A percentile compares a stretch with the other conserved stretches of the same genome.
These are phyloP conservation scores for Halophytophthora polymorphica DNA, from an alignment of 352 stramenopile genomes.

Conservation along the genomic window DNA sequence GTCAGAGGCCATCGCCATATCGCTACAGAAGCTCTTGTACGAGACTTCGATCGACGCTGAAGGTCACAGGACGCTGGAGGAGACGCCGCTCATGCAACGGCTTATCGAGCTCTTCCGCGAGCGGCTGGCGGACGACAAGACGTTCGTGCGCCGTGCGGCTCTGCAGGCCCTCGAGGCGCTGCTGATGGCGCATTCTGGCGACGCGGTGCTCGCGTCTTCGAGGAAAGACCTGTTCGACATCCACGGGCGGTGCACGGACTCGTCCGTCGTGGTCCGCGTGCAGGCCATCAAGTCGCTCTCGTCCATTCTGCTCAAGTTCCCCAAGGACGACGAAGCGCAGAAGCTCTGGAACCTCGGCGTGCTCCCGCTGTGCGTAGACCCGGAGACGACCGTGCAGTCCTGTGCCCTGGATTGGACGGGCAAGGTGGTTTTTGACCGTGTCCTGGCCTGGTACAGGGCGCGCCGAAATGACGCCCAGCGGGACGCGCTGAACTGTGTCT, in stretches of 20 bases:
- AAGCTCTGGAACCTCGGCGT: constrained; percentile 84
- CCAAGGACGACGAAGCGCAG: constrained; percentile 63
- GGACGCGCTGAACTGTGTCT: constrained; percentile 40
- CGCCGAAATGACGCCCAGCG: constrained; percentile 28
- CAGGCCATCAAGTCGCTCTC: constrained; percentile 83
- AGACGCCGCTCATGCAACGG: constrained; percentile 64
- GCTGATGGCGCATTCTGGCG: constrained; percentile 44
- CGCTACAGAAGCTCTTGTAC: constrained; percentile 56
- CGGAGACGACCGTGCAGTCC: constrained; percentile 72
- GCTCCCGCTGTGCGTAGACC: constrained; percentile 76
- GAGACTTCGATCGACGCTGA: constrained; percentile 19
- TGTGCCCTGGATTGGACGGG: constrained; percentile 55
- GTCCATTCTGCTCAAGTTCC: constrained; percentile 69
- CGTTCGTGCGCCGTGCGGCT: constrained; percentile 74
- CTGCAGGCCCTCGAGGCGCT: constrained; percentile 78
- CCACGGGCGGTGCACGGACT: constrained; percentile 68
- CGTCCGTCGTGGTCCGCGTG: constrained; percentile 73
- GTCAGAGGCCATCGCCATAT: constrained; percentile 40
- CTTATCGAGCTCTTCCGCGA: constrained; percentile 76
- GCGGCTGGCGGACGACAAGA: constrained; percentile 76
- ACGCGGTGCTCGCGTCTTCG: constrained; percentile 47
- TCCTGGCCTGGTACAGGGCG: constrained; percentile 56
- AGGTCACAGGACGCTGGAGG: constrained; percentile 31
- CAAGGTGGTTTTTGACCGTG: constrained; percentile 60
- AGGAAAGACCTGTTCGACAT: constrained; percentile 73